These are phyloP conservation scores for Passalora sequoiae DNA, from an alignment of 2,329 filamentous ascomycete species.

Conservation along the genomic window DNA sequence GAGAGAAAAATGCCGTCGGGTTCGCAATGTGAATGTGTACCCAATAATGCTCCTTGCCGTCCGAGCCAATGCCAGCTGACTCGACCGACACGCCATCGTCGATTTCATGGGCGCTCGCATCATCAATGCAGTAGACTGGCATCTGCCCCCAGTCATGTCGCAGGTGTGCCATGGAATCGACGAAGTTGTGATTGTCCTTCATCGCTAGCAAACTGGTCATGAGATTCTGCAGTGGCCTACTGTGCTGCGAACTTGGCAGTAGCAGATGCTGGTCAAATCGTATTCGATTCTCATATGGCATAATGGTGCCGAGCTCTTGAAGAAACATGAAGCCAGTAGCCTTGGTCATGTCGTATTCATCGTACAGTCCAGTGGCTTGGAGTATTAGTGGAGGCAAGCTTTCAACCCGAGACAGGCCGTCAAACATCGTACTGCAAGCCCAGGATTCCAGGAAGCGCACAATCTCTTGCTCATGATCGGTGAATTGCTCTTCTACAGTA, in stretches of 20 bases:
- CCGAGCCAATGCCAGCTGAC: slow-evolving; percentile 25
- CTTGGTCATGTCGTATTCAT: slow-evolving; percentile 35
- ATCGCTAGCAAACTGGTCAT: slow-evolving; percentile 31
- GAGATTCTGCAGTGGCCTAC: slow-evolving; percentile 41
- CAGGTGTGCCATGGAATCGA: slow-evolving; percentile 52
- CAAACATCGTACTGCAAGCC: slow-evolving; percentile 55
- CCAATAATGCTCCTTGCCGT: slow-evolving; percentile 57
- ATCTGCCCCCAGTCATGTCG: slow-evolving; percentile 57
- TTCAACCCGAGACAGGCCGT: slow-evolving; percentile 49
- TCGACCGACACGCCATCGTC: slow-evolving; percentile 76
- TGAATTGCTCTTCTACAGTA: slow-evolving; percentile 40
- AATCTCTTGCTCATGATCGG: slow-evolving; percentile 49
- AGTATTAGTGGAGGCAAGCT: slow-evolving; percentile 61
- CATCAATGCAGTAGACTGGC: slow-evolving; percentile 69
- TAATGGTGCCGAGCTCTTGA: slow-evolving; percentile 67
- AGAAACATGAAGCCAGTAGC: slow-evolving; percentile 60
- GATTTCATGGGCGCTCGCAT: slow-evolving; percentile 60
- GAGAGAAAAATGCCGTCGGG: slow-evolving; percentile 63
- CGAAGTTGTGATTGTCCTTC: slow-evolving; percentile 36
- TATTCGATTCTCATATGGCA: slow-evolving; percentile 64
- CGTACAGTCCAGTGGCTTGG: slow-evolving; percentile 58
- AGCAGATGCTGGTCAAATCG: slow-evolving; percentile 55
- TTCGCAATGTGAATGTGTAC: slow-evolving; percentile 75
- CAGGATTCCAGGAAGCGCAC: slow-evolving; percentile 67
- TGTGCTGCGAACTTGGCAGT: slow-evolving; percentile 46